These are phyloP conservation scores for Trypanosoma boissoni DNA, from an alignment of 208 protist genomes.

Conservation along the genomic window DNA sequence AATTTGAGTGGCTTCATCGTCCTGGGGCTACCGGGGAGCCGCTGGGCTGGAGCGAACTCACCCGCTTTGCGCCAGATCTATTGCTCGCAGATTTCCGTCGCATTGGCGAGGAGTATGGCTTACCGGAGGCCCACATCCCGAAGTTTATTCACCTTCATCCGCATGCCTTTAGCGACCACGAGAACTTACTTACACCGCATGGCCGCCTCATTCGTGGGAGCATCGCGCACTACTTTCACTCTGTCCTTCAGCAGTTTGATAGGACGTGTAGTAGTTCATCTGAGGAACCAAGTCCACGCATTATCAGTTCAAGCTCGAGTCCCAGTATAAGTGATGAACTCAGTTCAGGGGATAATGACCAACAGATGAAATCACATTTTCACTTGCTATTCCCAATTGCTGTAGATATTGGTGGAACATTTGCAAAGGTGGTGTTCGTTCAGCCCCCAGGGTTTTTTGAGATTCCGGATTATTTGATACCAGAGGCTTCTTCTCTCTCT, in stretches of 20 bases:
- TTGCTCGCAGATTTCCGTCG: constrained; percentile 53
- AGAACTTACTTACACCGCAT: constrained; percentile 74
- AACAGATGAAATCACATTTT: constrained; percentile 5
- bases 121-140: constrained; percentile 67
- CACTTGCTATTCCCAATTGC: constrained; percentile 58
- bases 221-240: constrained; percentile 67
- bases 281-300: background rate
- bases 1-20: constrained; percentile 71
- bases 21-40: constrained; percentile 6
- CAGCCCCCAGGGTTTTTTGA: constrained; percentile 46
- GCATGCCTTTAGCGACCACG: constrained; percentile 80
- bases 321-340: constrained; percentile 11
- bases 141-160: constrained; percentile 80
- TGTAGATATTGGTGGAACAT: constrained; percentile 90
- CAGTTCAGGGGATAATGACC: background rate
- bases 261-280: background rate
- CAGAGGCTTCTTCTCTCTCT: constrained; percentile 76
- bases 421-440: constrained; percentile 87
- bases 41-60: constrained; percentile 68
- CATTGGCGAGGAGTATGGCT: constrained; percentile 46
- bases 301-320: background rate
- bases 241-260: constrained; percentile 66
- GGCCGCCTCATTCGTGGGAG: constrained; percentile 55
- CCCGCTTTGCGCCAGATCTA: constrained; percentile 50
- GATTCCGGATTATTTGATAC: constrained; percentile 37